phyloP scores from a whole-genome alignment of 2,329 filamentous ascomycete genomes.

The Bipolaris zeicola region DNA sequence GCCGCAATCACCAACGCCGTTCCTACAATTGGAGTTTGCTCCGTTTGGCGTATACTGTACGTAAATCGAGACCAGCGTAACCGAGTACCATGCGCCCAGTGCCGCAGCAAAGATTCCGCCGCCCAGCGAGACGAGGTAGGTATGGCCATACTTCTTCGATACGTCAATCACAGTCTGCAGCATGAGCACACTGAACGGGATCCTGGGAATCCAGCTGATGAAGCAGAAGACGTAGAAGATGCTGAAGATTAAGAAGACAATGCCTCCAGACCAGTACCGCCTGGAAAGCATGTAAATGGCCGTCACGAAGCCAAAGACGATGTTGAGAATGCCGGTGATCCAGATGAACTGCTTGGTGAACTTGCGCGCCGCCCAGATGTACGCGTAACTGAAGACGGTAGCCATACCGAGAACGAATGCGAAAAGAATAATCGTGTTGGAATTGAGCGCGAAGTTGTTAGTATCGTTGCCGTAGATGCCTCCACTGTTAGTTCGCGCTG shows the following conservation, averaged over 20 bases:
- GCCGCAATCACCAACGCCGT: slow-evolving; percentile 68
- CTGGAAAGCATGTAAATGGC: slow-evolving; percentile 83
- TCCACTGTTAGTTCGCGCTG: slow-evolving; percentile 65
- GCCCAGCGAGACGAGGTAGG: slow-evolving; percentile 83
- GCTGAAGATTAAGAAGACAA: slow-evolving; percentile 84
- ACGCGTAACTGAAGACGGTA: slow-evolving; percentile 74
- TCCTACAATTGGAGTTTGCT: slow-evolving; percentile 61
- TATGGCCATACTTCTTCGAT: slow-evolving; percentile 80
- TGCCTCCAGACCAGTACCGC: slow-evolving; percentile 80
- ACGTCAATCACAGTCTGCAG: slow-evolving; percentile 85
- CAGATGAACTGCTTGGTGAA: slow-evolving; percentile 93
- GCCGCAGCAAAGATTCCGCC: slow-evolving; percentile 78
- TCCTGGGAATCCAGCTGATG: slow-evolving; percentile 82
- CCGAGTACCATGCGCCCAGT: slow-evolving; percentile 82
- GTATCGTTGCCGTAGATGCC: slow-evolving; percentile 71
- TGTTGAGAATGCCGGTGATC: slow-evolving; percentile 69
- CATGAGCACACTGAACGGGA: slow-evolving; percentile 91
- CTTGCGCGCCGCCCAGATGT: slow-evolving; percentile 74
- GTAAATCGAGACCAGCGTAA: slow-evolving; percentile 86
- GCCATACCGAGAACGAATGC: slow-evolving; percentile 76
- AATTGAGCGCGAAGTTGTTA: slow-evolving; percentile 73
- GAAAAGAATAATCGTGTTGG: slow-evolving; percentile 87
- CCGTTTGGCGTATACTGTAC: slow-evolving; percentile 74
- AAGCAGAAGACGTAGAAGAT: slow-evolving; percentile 76
- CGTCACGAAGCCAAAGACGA: slow-evolving; percentile 81